Base-by-base conservation (phyloP, 805 yeast species). In the Komagataella pastoris region DNA sequence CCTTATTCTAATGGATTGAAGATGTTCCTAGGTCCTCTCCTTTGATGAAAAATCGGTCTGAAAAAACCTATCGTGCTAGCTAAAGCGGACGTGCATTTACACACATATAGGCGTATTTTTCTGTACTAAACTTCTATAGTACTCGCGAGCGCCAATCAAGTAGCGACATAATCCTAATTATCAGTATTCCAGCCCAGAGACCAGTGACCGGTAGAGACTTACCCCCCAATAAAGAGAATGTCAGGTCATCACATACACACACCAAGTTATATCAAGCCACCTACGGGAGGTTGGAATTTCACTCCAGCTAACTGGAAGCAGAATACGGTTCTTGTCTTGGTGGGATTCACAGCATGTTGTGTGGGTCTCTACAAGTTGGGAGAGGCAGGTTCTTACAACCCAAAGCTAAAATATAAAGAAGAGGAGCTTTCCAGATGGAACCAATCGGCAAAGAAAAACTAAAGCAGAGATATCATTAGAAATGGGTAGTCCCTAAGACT, bases 201-300 rank as follows among this genome's bases (percentile, higher is more conserved):
- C n/a, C 24, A 21, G 21, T 18, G 17, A 21, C 21, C 23, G 24
- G 17, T 24, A 46, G 24, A 21, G 24, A 18, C n/a, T 23, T 45
- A n/a, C 46, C 23, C 23, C 23, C 6, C 47, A 40, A 18, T 40
- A 36, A 17, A 18, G 24, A 49, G 50, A 19, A 44, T 49, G 50
- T 43, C 21, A 14, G 50, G 50, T 21, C 46, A 44, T 18, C 46
- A 49, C 50, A 47, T 47, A 47, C 48, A 47, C 21, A 36, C 48
- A n/a, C 44, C 43, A 14, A 58, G 61, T 53, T 67, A 68, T 68
- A 63, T 65, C 40, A 57, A 54, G 44, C 65, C 77, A 18, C 79
- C 78, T 24, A 59, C 78, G 2, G 83, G 83, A 52, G 83, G 82
- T 49, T 78, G 83, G 82, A 72, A 61, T 61, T 72, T 72, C 59